These are phyloP conservation scores for Colletotrichum kahawae DNA, from an alignment of 2,329 filamentous ascomycete species.

Conservation along the genomic window DNA sequence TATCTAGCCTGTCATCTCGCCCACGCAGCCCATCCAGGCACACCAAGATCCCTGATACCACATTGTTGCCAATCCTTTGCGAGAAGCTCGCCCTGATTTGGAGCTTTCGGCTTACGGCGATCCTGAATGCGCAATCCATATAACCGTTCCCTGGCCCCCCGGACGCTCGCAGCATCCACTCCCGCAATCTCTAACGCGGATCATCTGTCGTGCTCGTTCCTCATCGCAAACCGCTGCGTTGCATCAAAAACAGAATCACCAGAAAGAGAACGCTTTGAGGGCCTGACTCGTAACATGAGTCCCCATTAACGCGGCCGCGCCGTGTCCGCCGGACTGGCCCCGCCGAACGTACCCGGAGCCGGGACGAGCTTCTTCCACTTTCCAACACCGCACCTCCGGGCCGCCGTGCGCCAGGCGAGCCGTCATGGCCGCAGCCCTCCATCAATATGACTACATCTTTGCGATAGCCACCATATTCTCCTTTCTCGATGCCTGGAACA, in stretches of 20 bases:
- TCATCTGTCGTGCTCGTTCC: neutral
- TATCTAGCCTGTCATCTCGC: neutral
- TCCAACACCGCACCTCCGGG: neutral
- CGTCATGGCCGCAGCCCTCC: slow-evolving; percentile 39
- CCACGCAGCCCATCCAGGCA: neutral
- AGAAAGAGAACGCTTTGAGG: no score
- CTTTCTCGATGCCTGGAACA: slow-evolving; percentile 71
- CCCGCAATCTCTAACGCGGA: neutral
- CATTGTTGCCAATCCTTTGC: no score
- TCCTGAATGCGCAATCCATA: neutral
- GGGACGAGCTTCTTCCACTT: neutral
- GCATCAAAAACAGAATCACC: neutral
- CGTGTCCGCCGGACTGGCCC: neutral
- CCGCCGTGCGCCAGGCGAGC: neutral
- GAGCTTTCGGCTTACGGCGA: neutral
- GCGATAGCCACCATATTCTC: slow-evolving; percentile 69
- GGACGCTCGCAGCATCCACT: neutral
- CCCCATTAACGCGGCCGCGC: neutral
- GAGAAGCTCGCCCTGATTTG: neutral
- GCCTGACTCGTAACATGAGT: neutral
- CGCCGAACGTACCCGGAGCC: neutral
- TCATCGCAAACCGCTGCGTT: neutral
- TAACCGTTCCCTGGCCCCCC: neutral
- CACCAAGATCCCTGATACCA: neutral
- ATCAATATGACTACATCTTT: slow-evolving; percentile 67